phyloP scores from a whole-genome alignment of 2,329 filamentous ascomycete species.

The Dichotomopilus funicola region DNA sequence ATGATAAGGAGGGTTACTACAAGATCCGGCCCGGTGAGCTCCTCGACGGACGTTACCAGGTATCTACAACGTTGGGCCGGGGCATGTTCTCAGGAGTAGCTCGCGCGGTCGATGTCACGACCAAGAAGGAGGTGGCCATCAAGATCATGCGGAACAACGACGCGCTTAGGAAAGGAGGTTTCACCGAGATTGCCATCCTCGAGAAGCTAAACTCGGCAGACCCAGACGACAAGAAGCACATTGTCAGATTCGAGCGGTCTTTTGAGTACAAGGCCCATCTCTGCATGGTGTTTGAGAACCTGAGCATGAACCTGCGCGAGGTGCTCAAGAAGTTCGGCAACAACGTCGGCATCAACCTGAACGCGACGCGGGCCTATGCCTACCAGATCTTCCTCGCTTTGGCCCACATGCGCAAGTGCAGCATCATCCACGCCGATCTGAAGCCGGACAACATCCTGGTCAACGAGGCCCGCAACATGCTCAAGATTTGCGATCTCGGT shows the following conservation, averaged over 20 bases:
- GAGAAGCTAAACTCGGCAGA: constrained; percentile 81
- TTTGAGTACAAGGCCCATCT: constrained; percentile 95
- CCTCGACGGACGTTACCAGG: constrained; percentile 80
- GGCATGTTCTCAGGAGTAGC: constrained; percentile 98
- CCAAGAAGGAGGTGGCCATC: constrained; percentile 76
- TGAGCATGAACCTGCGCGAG: constrained; percentile 88
- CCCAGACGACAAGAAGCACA: constrained; percentile 81
- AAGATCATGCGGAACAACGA: constrained; percentile 98
- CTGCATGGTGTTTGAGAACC: constrained; percentile 94
- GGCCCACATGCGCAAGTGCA: constrained; percentile 81
- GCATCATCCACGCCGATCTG: constrained; percentile 89
- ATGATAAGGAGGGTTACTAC: constrained; percentile 94
- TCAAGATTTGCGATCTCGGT: constrained; percentile 95
- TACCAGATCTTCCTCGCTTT: constrained; percentile 91
- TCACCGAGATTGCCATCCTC: constrained; percentile 90
- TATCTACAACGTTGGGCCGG: constrained; percentile 80
- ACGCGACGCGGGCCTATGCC: constrained; percentile 80
- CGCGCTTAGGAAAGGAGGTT: constrained; percentile 80
- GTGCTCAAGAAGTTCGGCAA: constrained; percentile 94
- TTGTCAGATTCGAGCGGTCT: constrained; percentile 77
- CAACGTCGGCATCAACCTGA: constrained; percentile 84
- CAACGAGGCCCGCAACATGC: constrained; percentile 71
- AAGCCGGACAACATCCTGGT: constrained; percentile 98
- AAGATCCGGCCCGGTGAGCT: constrained; percentile 89
- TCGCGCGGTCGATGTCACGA: constrained; percentile 71